These are phyloP conservation scores for Lactifluus volemus DNA, from an alignment of 768 basidiomycete species.

Conservation along the genomic window DNA sequence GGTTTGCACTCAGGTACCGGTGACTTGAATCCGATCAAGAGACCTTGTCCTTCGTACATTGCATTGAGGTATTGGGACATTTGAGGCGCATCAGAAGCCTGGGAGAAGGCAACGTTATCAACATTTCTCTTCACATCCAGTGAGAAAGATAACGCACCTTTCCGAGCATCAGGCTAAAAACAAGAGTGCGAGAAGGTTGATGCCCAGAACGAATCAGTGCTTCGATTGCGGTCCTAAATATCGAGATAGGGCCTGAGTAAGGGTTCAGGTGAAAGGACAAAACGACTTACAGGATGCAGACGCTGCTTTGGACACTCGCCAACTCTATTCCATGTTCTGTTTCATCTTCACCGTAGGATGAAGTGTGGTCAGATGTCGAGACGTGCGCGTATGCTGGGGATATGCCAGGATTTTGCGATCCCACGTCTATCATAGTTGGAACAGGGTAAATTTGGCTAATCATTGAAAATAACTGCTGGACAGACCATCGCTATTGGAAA, in stretches of 20 bases:
- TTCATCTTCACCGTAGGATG: not conserved
- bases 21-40: not conserved
- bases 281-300: constrained; percentile 1
- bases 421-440: not conserved
- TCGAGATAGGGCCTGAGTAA: not conserved
- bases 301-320: not conserved
- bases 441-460: not conserved
- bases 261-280: not conserved
- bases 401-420: not conserved
- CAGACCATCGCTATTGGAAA: constrained; percentile 3
- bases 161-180: constrained; percentile 3
- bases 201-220: not conserved
- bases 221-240: not conserved
- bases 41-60: not conserved
- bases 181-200: not conserved
- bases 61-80: not conserved
- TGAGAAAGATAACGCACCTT: not conserved
- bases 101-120: not conserved
- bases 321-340: not conserved
- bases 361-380: not conserved
- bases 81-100: not conserved
- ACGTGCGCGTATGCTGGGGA: not conserved
- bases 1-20: not conserved
- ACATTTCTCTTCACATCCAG: not conserved
- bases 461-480: not conserved